These are phyloP conservation scores for Apiotrichum akiyoshidainum DNA, from an alignment of 1,284 basidiomycete species.

Conservation along the genomic window DNA sequence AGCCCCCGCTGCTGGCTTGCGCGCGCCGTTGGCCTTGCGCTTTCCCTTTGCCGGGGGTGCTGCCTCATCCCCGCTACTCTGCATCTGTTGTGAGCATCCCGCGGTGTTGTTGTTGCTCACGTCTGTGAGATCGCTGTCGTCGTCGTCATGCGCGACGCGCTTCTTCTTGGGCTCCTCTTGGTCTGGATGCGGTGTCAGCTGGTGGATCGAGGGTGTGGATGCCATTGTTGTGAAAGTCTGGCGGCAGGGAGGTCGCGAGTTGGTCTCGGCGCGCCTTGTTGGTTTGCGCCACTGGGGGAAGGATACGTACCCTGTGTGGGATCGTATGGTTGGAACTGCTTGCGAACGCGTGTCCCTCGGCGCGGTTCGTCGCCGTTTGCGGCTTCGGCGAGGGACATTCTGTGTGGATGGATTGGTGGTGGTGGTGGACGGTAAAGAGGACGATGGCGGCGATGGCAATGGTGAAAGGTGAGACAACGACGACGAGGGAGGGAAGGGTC, in stretches of 20 bases:
- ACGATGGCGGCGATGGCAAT: background rate
- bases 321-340: constrained; percentile 37
- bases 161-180: background rate
- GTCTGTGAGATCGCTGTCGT: background rate
- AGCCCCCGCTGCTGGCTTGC: constrained; percentile 2
- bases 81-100: constrained; percentile 1
- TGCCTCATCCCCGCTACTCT: constrained; percentile 9
- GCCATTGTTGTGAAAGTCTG: background rate
- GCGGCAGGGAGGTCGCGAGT: background rate
- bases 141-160: constrained; percentile 1
- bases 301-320: background rate
- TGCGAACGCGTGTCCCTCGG: constrained; percentile 37
- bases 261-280: background rate
- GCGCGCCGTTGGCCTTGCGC: constrained; percentile 19
- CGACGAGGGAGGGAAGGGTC: no score
- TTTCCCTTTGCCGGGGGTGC: constrained; percentile 9
- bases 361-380: constrained; percentile 29
- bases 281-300: background rate
- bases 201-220: background rate
- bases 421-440: background rate
- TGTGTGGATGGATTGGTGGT: constrained; percentile 3
- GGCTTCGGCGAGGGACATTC: constrained; percentile 23
- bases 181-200: background rate
- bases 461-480: background rate
- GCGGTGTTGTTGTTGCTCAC: background rate